Conservation (phyloP, 805 yeast species). For the Ogataea pilisensis region DNA sequence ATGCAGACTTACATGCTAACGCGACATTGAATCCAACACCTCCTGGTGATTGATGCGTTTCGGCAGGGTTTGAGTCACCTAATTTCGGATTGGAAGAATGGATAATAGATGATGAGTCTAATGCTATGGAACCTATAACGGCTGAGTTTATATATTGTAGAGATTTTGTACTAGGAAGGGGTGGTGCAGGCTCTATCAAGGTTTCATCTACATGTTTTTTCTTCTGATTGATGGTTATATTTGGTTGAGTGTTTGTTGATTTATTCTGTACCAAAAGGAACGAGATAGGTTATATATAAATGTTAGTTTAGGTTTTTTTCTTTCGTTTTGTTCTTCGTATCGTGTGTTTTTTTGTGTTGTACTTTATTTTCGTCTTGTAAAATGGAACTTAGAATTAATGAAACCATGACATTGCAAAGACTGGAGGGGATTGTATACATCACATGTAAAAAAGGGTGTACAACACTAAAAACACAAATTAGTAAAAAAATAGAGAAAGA, state of each 20-base stretch:
- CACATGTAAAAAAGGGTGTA: too few species aligned
- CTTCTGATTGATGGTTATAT: too few species aligned
- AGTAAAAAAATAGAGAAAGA: background rate
- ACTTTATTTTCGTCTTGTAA: too few species aligned
- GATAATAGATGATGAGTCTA: slow-evolving; percentile 62
- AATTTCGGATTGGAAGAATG: slow-evolving; percentile 21
- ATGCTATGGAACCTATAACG: slow-evolving; percentile 72
- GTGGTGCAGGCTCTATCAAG: too few species aligned
- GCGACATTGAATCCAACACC: slow-evolving; percentile 85
- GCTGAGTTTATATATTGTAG: slow-evolving; percentile 27
- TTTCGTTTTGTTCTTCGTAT: too few species aligned
- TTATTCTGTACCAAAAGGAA: background rate
- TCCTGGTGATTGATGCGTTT: slow-evolving; percentile 54
- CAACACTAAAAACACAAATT: background rate
- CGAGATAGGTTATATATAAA: too few species aligned
- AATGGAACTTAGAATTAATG: too few species aligned
- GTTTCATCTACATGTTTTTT: too few species aligned
- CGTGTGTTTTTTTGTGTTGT: too few species aligned
- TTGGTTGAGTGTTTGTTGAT: background rate
- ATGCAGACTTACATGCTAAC: slow-evolving; percentile 46
- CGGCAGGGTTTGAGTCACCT: slow-evolving; percentile 74
- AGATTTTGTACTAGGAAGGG: background rate
- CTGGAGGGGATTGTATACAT: too few species aligned
- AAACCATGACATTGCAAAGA: too few species aligned
- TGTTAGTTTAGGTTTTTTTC: too few species aligned